A percentile compares a stretch with the other conserved stretches of the same genome.
phyloP scores from a whole-genome alignment of 108 stramenopile species.

The Cylindrotheca closterium region DNA sequence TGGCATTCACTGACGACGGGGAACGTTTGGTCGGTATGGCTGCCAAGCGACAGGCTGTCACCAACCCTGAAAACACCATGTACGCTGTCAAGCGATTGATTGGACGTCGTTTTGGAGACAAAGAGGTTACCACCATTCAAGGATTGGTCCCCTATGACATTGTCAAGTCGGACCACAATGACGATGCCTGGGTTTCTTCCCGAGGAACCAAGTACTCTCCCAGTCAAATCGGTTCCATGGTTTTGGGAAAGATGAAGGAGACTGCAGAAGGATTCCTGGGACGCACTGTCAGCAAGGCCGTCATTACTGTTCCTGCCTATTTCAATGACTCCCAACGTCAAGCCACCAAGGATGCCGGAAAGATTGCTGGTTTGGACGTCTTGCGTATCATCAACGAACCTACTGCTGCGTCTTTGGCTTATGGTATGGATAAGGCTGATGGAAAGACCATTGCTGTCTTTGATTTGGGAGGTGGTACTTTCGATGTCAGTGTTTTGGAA shows the following conservation, averaged over 20 bases:
- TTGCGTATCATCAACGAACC: constrained; percentile 99
- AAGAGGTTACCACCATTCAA: constrained; percentile 91
- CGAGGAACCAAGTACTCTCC: constrained; percentile 93
- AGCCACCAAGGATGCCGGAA: constrained; percentile 99
- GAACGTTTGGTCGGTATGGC: constrained; percentile 96
- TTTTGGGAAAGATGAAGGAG: constrained; percentile 99
- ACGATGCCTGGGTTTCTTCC: constrained; percentile 98
- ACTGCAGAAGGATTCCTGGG: constrained; percentile 98
- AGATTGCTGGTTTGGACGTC: constrained; percentile 98
- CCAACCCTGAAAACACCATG: constrained; percentile 98
- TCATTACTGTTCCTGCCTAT: constrained; percentile 99
- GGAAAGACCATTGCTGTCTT: constrained; percentile 99
- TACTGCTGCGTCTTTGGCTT: constrained; percentile 98
- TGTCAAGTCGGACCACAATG: constrained; percentile 86
- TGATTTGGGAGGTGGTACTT: constrained; percentile 99
- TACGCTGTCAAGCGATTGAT: constrained; percentile 99
- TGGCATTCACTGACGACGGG: constrained; percentile 90
- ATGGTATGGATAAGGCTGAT: constrained; percentile 99
- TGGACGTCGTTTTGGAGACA: constrained; percentile 89
- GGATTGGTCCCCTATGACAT: constrained; percentile 98
- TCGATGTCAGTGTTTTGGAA: constrained; percentile 98
- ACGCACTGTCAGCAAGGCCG: constrained; percentile 93
- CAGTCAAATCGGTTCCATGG: constrained; percentile 98
- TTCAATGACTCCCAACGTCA: constrained; percentile 98
- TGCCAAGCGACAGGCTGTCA: constrained; percentile 98